Evolutionary conservation across 2,329 filamentous ascomycete genomes (phyloP), one percentile per base, ranked within the genome.

Genomic region (Colletotrichum graminicola): DNA sequence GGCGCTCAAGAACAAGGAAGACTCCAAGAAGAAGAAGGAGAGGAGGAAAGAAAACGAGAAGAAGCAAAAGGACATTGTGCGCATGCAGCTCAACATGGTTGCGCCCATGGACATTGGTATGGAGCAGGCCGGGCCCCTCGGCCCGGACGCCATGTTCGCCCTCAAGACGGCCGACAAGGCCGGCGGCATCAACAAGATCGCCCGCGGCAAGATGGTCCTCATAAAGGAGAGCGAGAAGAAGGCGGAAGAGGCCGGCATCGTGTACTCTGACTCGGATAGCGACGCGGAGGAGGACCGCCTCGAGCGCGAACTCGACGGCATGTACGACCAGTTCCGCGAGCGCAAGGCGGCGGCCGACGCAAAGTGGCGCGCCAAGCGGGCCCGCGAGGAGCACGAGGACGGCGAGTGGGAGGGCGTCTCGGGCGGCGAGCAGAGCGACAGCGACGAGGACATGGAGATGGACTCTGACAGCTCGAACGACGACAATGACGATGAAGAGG

Each of bases 1-100:
- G 76, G 87, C 88, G 4, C 85, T 98, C 77, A 93, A 93, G 75
- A 94, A 98, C 34, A 92, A 91, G 77, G 93, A 96, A 74, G 89
- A 83, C 54, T 81, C 91, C 29, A 91, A 91, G 76, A 95, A 91
- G 81, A 97, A 94, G 83, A 92, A 94, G 76, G 93, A 97, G 77
- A 90, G 92, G 75, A 89, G 95, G 74, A 93, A 88, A 76, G 94
- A 97, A 72, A 99, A 99, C 75, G 96, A 99, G 81, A 91, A 91
- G 80, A 98, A 97, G 82, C 93, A 96, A 76, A 96, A 93, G 76
- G 96, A 98, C 75, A 94, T 98, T 72, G 87, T 97, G n/a, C 91
- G 96, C 43, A 92, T 99, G 92, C 96, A 99, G 81, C 90, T 99
- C 85, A 92, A 98, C 83, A 99, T 99, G 96, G 92, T 92, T 2